phyloP scores from a whole-genome alignment of 2,329 filamentous ascomycete genomes.

The Claviceps africana region DNA sequence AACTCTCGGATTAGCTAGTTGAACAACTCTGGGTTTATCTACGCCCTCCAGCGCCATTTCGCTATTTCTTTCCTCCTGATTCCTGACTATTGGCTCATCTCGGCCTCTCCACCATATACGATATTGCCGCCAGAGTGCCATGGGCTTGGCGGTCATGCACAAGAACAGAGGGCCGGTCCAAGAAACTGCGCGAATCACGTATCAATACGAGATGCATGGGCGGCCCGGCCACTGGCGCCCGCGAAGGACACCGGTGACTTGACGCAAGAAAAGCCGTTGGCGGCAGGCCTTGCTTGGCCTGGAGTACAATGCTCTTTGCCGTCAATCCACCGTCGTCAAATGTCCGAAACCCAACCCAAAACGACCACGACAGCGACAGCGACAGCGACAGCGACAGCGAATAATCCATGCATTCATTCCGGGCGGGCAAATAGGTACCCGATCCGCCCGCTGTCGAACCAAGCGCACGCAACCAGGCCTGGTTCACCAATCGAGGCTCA shows the following conservation, averaged over 20 bases:
- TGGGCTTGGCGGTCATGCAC: not conserved
- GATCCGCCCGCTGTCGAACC: not conserved
- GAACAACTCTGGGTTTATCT: no score
- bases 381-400: no score
- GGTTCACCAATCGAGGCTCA: not conserved
- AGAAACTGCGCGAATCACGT: not conserved
- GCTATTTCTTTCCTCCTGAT: not conserved
- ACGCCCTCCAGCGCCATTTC: not conserved
- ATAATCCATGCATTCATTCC: not conserved
- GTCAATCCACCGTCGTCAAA: no score
- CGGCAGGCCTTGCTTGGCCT: no score
- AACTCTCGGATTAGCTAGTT: no score
- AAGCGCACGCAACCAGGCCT: not conserved
- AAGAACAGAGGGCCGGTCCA: not conserved
- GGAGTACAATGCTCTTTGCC: no score
- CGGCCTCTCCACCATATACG: not conserved
- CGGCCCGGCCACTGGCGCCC: no score
- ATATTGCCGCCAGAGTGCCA: not conserved
- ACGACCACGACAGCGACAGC: no score
- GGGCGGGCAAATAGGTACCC: not conserved
- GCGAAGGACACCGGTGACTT: not conserved
- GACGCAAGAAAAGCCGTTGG: not conserved
- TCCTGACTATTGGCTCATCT: not conserved
- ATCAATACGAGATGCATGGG: not conserved
- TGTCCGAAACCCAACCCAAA: no score